Base-by-base conservation (phyloP, 2,329 filamentous ascomycete genomes). In the Chaetomiaceae sp. region DNA sequence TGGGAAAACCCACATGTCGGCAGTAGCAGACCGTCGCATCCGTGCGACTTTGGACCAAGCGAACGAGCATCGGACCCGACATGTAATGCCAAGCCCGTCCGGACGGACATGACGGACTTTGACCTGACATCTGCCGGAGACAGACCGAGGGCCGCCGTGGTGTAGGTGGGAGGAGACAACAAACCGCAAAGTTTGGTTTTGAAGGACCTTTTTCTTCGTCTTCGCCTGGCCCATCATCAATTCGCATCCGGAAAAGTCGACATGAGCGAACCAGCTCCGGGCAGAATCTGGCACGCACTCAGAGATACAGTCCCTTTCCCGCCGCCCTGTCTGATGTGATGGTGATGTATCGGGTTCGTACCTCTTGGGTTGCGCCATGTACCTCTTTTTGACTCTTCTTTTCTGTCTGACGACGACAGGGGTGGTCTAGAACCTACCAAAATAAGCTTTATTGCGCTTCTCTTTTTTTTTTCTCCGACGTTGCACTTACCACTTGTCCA, bases 131-230 rank as follows among this genome's bases (percentile, higher is more conserved):
- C 30, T 19, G 25, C 6, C 25, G 12, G 25, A 5, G 5, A 6
- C 12, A 27, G 6, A 27, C 25, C 6, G 19, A 14, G 23, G 19
- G 30, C 14, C 10, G 5, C 33, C n/a, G 33, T 40, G 33, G n/a
- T n/a, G n/a, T n/a, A n/a, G n/a, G n/a, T n/a, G n/a, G n/a, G n/a
- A n/a, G n/a, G n/a, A n/a, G n/a, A 33, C 33, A 23, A 43, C 6
- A 20, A 25, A 4, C 17, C n/a, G 16, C 17, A 16, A 44, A 44
- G 20, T 53, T 31, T 45, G 53, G 53, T 46, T 38, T n/a, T 27
- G 47, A 57, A 55, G 55, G 50, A 49, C 52, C 47, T 23, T 37
- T 33, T 13, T 25, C 35, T 16, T 30, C 34, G 17, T 25, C n/a
- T 9, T 16, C 40, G 12, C 12, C 20, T 25, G 25, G 33, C 31